Percentiles rank a stretch among this genome's conserved stretches.
Conservation (phyloP, 2,329 filamentous ascomycete genomes). For the Alternaria ventricosa region DNA sequence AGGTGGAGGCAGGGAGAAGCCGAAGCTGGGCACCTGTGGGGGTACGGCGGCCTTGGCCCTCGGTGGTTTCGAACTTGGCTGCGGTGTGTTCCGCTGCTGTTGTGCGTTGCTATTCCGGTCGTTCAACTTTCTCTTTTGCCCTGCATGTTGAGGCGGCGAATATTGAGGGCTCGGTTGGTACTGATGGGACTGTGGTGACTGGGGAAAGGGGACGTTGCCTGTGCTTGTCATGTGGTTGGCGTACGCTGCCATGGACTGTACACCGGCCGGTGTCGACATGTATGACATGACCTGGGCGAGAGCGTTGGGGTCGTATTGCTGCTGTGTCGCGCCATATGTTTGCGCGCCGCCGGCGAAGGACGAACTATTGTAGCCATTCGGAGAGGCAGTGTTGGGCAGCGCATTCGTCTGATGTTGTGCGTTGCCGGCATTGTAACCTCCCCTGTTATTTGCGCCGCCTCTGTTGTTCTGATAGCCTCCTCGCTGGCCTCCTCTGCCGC, state of each 20-base stretch:
- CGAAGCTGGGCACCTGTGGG: slow-evolving; percentile 47
- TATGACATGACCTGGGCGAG: slow-evolving; percentile 40
- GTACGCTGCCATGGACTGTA: slow-evolving; percentile 38
- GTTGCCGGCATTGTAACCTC: neutral
- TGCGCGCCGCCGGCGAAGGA: slow-evolving; percentile 18
- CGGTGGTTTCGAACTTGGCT: slow-evolving; percentile 35
- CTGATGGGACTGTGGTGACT: slow-evolving; percentile 5
- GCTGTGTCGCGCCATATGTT: slow-evolving; percentile 10
- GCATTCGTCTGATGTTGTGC: slow-evolving; percentile 14
- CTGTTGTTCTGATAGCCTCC: slow-evolving; percentile 26
- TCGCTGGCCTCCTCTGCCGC: slow-evolving; percentile 26
- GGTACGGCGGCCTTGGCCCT: slow-evolving; percentile 42
- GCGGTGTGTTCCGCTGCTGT: slow-evolving; percentile 15
- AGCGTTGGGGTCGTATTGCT: slow-evolving; percentile 28
- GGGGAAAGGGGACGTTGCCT: slow-evolving; percentile 3
- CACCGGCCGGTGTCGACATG: slow-evolving; percentile 36
- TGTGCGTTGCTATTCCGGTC: slow-evolving; percentile 23
- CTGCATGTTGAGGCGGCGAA: slow-evolving; percentile 26
- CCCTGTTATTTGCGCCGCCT: slow-evolving; percentile 19
- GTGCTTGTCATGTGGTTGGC: slow-evolving; percentile 28
- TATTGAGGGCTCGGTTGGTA: slow-evolving; percentile 16
- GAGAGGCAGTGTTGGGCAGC: neutral
- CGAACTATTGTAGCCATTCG: slow-evolving; percentile 20
- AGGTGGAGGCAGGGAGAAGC: slow-evolving; percentile 37
- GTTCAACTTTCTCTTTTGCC: slow-evolving; percentile 38